Evolutionary conservation across 129 eudicot genomes (phyloP).

Genomic region (Oenanthe sinensis): DNA sequence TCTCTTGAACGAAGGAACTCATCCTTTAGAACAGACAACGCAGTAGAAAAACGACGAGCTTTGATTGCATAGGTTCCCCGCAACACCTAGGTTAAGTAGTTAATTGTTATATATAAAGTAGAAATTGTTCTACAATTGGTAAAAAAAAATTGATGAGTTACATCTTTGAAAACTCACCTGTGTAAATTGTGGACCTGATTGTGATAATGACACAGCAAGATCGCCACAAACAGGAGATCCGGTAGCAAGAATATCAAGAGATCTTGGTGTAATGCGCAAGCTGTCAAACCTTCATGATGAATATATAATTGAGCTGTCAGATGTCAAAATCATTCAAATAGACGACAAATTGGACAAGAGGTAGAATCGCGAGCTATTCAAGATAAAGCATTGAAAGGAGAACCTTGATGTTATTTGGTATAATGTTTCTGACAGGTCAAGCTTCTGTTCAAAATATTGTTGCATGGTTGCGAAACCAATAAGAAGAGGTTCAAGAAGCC

Average conservation of each 20-base stretch:
- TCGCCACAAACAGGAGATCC: slow-evolving; percentile 98
- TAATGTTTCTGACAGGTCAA: slow-evolving; percentile 85
- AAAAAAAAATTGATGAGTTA: background rate
- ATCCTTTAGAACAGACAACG: slow-evolving; percentile 87
- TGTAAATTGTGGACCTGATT: slow-evolving; percentile 96
- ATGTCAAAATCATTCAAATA: slow-evolving; percentile 1
- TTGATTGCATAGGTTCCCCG: slow-evolving; percentile 88
- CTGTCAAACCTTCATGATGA: slow-evolving; percentile 75
- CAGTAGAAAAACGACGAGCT: slow-evolving; percentile 95
- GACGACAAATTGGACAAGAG: too few relatives aligned
- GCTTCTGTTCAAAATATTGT: slow-evolving; percentile 92
- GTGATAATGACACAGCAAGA: slow-evolving; percentile 96
- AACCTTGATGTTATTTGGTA: slow-evolving; percentile 98
- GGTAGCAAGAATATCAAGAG: slow-evolving; percentile 90
- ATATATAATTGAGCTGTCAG: slow-evolving; percentile 24
- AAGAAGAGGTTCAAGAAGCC: slow-evolving; percentile 99
- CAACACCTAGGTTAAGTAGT: slow-evolving; percentile 38
- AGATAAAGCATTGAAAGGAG: slow-evolving; percentile 10
- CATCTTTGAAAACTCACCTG: slow-evolving; percentile 43
- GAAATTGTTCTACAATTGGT: background rate
- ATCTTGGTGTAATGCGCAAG: slow-evolving; percentile 97
- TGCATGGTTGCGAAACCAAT: slow-evolving; percentile 97
- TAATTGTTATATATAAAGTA: background rate
- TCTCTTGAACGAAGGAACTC: slow-evolving; percentile 97
- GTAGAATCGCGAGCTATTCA: background rate